These are phyloP conservation scores for Austropuccinia psidii DNA, from an alignment of 1,284 basidiomycete species.

Conservation along the genomic window DNA sequence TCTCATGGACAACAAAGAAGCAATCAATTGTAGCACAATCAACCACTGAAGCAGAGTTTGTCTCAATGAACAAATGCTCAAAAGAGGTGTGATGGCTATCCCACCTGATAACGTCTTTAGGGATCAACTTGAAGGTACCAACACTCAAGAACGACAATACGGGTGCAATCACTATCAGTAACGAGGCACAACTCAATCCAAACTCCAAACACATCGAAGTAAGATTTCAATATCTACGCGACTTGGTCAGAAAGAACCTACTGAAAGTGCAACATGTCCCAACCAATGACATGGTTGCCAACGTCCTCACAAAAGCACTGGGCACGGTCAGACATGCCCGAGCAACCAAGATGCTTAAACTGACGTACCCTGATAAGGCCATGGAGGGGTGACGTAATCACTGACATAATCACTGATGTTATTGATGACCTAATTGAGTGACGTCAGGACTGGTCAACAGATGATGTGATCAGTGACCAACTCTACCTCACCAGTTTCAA, in stretches of 20 bases:
- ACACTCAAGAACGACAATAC: not conserved
- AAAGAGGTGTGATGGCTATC: constrained; percentile 11
- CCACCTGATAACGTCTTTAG: not conserved
- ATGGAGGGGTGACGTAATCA: no score
- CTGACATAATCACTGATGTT: no score
- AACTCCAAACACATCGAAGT: not conserved
- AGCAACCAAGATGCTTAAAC: no score
- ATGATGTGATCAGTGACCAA: no score
- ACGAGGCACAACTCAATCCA: not conserved
- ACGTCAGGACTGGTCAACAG: no score
- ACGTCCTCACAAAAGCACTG: not conserved
- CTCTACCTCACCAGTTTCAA: no score
- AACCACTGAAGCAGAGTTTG: not conserved
- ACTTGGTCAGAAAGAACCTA: not conserved
- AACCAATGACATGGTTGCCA: not conserved
- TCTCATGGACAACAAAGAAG: constrained; percentile 2
- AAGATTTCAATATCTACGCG: not conserved
- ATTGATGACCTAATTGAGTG: no score
- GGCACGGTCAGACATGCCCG: no score
- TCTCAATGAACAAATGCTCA: not conserved
- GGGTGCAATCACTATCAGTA: not conserved
- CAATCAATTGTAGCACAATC: constrained; percentile 6
- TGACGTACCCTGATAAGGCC: no score
- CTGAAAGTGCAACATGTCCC: not conserved
- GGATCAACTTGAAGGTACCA: not conserved